phyloP scores from a whole-genome alignment of 1,284 basidiomycete genomes.

The Pseudozyma sp. region DNA sequence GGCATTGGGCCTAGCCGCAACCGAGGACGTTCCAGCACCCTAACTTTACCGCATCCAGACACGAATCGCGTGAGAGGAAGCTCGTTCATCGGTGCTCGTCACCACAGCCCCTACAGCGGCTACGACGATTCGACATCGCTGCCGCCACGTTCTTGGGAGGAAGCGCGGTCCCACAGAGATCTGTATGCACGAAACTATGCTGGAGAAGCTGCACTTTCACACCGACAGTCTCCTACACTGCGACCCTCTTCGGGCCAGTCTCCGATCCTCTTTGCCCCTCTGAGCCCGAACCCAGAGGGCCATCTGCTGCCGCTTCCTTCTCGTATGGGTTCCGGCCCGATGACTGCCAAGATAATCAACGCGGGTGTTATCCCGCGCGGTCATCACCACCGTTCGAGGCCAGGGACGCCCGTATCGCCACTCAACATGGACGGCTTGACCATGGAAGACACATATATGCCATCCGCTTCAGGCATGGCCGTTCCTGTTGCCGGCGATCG shows the following conservation, averaged over 20 bases:
- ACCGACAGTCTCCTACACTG: slow-evolving; percentile 18
- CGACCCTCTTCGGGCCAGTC: slow-evolving; percentile 29
- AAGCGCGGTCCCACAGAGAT: slow-evolving; percentile 17
- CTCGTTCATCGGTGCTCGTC: slow-evolving; percentile 23
- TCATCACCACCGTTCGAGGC: slow-evolving; percentile 26
- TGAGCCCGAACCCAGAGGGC: slow-evolving; percentile 34
- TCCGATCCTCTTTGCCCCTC: slow-evolving; percentile 49
- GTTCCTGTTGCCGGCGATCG: slow-evolving; percentile 12
- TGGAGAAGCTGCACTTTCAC: slow-evolving; percentile 6
- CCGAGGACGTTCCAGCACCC: slow-evolving; percentile 46
- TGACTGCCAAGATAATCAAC: slow-evolving; percentile 10
- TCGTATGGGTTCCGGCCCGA: slow-evolving; percentile 4
- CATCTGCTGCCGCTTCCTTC: slow-evolving; percentile 5
- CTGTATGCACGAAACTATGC: slow-evolving; percentile 3
- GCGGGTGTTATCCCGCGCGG: slow-evolving; percentile 16
- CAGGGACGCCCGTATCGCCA: slow-evolving; percentile 51
- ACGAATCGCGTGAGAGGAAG: slow-evolving; percentile 16
- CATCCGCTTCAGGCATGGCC: slow-evolving; percentile 40
- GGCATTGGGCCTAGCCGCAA: slow-evolving; percentile 39
- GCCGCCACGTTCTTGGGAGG: slow-evolving; percentile 41
- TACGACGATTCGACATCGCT: slow-evolving; percentile 25
- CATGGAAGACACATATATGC: slow-evolving; percentile 41
- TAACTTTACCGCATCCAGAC: slow-evolving; percentile 38
- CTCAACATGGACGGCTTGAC: slow-evolving; percentile 50
- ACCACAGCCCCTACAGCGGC: slow-evolving; percentile 18